Conservation (phyloP, 768 basidiomycete genomes). For the Boletus insuetus region DNA sequence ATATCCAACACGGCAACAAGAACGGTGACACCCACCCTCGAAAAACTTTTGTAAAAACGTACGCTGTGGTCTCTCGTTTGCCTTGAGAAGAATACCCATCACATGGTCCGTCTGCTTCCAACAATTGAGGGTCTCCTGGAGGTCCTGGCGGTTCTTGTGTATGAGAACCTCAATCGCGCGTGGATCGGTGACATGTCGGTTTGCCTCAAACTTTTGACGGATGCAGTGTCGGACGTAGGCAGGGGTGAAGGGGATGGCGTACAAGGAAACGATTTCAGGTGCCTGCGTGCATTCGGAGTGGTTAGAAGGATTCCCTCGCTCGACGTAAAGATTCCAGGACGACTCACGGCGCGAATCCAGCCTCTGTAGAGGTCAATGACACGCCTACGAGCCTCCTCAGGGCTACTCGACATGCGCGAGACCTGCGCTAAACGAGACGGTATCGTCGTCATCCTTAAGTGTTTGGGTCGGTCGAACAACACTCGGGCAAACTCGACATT, state of each 20-base stretch:
- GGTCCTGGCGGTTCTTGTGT: conserved; percentile 81
- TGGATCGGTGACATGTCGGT: conserved; percentile 77
- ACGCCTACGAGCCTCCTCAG: conserved; percentile 62
- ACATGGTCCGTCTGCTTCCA: conserved; percentile 91
- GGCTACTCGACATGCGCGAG: conserved; percentile 53
- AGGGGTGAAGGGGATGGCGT: conserved; percentile 79
- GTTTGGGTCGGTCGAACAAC: no score
- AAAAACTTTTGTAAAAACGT: conserved; percentile 85
- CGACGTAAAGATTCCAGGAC: no score
- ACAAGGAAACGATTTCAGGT: conserved; percentile 83
- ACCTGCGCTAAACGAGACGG: conserved; percentile 82
- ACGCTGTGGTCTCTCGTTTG: conserved; percentile 43
- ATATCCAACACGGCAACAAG: neutral
- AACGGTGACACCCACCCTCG: conserved; percentile 51
- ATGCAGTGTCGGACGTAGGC: conserved; percentile 77
- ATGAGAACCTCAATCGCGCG: conserved; percentile 83
- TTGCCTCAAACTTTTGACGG: conserved; percentile 82
- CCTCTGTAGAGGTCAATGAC: conserved; percentile 81
- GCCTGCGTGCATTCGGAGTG: conserved; percentile 52
- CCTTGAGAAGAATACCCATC: conserved; percentile 61
- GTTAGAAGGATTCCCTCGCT: neutral
- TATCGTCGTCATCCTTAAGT: conserved; percentile 67
- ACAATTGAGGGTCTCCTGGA: conserved; percentile 91
- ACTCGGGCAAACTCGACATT: conserved; percentile 9
- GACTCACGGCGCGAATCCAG: conserved; percentile 89